These are phyloP conservation scores for Coniferiporia weirii DNA, from an alignment of 1,284 basidiomycete species.

Conservation along the genomic window DNA sequence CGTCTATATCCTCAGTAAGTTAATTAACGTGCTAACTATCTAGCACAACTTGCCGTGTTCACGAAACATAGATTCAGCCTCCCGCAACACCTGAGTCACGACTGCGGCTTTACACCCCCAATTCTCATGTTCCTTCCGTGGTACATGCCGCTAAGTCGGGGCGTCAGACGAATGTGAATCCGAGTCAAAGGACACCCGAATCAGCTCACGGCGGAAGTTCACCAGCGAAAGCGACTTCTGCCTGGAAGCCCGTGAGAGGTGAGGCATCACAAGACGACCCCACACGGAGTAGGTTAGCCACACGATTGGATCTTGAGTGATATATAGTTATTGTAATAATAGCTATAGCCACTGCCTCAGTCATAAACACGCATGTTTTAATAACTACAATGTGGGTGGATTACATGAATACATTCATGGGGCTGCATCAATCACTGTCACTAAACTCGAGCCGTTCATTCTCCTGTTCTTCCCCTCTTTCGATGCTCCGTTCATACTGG, in stretches of 20 bases:
- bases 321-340: neutral
- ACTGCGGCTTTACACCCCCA: slow-evolving; percentile 5
- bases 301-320: slow-evolving; percentile 8
- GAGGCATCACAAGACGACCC: slow-evolving; percentile 2
- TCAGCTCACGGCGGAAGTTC: slow-evolving; percentile 54
- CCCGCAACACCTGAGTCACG: slow-evolving; percentile 13
- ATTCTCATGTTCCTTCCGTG: slow-evolving; percentile 23
- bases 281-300: neutral
- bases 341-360: neutral
- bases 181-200: slow-evolving; percentile 41
- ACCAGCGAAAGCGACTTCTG: slow-evolving; percentile 34
- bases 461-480: slow-evolving; percentile 57
- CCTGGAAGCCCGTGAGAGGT: slow-evolving; percentile 19
- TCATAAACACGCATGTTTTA: neutral
- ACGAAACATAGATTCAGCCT: slow-evolving; percentile 12
- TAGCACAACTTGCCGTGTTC: neutral
- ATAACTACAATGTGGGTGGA: neutral
- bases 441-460: slow-evolving; percentile 67
- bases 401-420: neutral
- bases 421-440: slow-evolving; percentile 62
- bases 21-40: slow-evolving; percentile 3
- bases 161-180: slow-evolving; percentile 10
- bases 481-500: slow-evolving; percentile 72
- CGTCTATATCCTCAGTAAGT: slow-evolving; percentile 46
- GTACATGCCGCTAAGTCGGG: slow-evolving; percentile 26